phyloP scores from a whole-genome alignment of 768 basidiomycete species.

The Phaffia australis region DNA sequence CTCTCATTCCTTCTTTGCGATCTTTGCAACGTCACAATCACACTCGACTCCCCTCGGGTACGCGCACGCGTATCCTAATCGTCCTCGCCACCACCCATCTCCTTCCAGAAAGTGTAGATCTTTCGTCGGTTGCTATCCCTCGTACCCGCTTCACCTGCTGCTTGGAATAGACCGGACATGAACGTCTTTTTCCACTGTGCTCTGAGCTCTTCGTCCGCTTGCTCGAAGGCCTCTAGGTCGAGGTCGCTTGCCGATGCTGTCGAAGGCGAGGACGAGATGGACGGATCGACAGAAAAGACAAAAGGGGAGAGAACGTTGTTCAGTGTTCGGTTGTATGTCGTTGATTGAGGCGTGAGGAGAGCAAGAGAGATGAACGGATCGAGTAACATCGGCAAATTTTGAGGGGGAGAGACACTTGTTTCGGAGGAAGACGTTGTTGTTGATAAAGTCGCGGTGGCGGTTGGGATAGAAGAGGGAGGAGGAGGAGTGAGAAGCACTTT shows the following conservation, averaged over 20 bases:
- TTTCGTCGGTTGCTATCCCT: constrained; percentile 68
- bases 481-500: constrained; percentile 36
- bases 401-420: constrained; percentile 18
- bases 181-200: constrained; percentile 47
- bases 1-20: neutral
- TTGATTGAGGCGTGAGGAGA: constrained; percentile 53
- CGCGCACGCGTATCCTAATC: constrained; percentile 25
- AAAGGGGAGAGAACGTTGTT: constrained; percentile 60
- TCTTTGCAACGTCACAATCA: too few species aligned
- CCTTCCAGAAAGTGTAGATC: constrained; percentile 73
- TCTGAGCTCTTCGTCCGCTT: neutral
- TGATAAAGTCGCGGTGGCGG: neutral
- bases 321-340: constrained; percentile 64
- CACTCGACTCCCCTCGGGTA: too few species aligned
- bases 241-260: neutral
- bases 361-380: constrained; percentile 62
- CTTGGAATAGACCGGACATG: constrained; percentile 55
- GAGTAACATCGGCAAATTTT: constrained; percentile 45
- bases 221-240: neutral
- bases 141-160: constrained; percentile 63
- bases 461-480: neutral
- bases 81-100: constrained; percentile 38
- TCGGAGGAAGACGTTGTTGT: neutral
- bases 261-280: too few species aligned
- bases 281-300: constrained; percentile 44